Conservation (phyloP, 2,329 filamentous ascomycete species). For the Trichoderma sp. region DNA sequence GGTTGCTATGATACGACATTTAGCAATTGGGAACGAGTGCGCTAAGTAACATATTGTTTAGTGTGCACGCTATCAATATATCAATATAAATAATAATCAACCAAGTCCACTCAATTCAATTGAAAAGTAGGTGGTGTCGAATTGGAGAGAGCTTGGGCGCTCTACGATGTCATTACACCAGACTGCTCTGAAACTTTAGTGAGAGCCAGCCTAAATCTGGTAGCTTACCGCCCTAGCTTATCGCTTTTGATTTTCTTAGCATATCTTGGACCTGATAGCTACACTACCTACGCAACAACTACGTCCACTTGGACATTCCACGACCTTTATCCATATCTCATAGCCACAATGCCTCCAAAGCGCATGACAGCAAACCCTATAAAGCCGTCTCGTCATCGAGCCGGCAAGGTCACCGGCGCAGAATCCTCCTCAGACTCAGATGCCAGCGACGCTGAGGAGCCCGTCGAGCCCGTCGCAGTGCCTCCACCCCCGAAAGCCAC, state of each 20-base stretch:
- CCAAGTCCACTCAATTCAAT: too few relatives aligned
- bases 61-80: rapidly evolving
- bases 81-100: too few relatives aligned
- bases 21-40: neutral
- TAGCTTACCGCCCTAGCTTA: conserved; percentile 5
- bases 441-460: conserved; percentile 47
- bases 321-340: neutral
- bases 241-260: conserved; percentile 6
- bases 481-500: conserved; percentile 61
- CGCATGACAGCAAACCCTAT: conserved; percentile 93
- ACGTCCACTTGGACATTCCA: neutral
- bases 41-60: too few relatives aligned
- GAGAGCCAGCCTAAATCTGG: neutral
- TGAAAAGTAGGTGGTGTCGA: neutral
- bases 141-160: neutral
- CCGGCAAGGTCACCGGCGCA: conserved; percentile 73
- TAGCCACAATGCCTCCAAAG: conserved; percentile 64
- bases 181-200: neutral
- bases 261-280: neutral
- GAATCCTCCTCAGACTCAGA: conserved; percentile 60
- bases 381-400: conserved; percentile 78
- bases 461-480: conserved; percentile 42
- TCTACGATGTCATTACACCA: neutral
- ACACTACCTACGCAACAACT: neutral
- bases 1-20: too few relatives aligned